phyloP scores from a whole-genome alignment of 306 rosid genomes.

The cucumber (Cucumis sativus) region DNA sequence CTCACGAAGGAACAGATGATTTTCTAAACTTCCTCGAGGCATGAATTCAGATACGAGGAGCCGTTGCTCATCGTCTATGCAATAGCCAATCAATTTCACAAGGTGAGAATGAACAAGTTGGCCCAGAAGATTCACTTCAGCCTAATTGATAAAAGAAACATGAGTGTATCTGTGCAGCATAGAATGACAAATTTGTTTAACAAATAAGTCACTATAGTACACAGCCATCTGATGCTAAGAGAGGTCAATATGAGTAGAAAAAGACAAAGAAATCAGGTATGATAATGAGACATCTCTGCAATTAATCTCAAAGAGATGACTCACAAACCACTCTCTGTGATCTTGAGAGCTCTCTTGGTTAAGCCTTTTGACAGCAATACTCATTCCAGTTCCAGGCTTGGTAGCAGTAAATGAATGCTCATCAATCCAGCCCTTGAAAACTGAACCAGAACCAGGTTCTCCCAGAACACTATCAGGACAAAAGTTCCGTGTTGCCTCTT shows the following conservation, averaged over 20 bases:
- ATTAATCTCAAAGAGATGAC: conserved; percentile 9
- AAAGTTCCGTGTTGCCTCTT: conserved; percentile 58
- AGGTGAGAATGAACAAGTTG: conserved; percentile 54
- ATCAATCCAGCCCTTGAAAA: conserved; percentile 65
- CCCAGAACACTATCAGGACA: conserved; percentile 51
- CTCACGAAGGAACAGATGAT: conserved; percentile 63
- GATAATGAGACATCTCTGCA: not conserved
- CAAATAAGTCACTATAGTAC: not conserved
- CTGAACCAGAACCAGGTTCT: conserved; percentile 59
- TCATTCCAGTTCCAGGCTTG: conserved; percentile 50
- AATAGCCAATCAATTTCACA: conserved; percentile 48
- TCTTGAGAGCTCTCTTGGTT: conserved; percentile 44
- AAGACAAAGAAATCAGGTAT: not conserved
- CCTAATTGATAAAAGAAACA: conserved; percentile 12
- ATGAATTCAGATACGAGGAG: conserved; percentile 51
- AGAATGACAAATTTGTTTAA: not conserved
- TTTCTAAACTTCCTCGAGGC: conserved; percentile 66
- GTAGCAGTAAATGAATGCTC: conserved; percentile 34
- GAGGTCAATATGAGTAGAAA: not conserved
- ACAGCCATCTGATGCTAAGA: not conserved
- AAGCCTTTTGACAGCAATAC: conserved; percentile 58
- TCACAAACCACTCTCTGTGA: conserved; percentile 65
- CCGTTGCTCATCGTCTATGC: conserved; percentile 52
- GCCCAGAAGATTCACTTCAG: conserved; percentile 60
- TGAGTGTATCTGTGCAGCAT: not conserved